Percentiles rank a stretch among this genome's conserved stretches.
Conservation (phyloP, 2,329 filamentous ascomycete species). For the Cercospora sesami region DNA sequence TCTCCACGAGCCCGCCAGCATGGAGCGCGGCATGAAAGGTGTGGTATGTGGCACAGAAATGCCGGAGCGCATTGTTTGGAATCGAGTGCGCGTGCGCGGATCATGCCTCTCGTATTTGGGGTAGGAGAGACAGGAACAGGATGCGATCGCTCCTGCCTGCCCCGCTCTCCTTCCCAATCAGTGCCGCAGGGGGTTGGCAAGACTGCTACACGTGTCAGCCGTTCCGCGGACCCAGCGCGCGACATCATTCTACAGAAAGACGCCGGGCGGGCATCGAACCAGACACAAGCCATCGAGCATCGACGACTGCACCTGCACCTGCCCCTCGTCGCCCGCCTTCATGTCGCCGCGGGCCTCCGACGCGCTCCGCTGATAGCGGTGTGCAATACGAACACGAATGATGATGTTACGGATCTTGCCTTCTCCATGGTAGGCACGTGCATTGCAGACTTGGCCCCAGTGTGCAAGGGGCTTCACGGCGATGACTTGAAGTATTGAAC, state of each 20-base stretch:
- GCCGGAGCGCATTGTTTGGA: not conserved
- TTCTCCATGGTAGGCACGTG: not conserved
- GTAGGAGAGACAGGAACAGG: constrained; percentile 3
- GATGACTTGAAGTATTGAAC: not conserved
- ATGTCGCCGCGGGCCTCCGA: not conserved
- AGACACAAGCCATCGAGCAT: not conserved
- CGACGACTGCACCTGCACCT: not conserved
- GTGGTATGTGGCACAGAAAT: not conserved
- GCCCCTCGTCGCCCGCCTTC: not conserved
- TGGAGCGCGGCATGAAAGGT: not conserved
- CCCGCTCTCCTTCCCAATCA: not conserved
- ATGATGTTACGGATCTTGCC: not conserved
- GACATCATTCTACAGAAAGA: not conserved
- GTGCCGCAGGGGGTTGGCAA: not conserved
- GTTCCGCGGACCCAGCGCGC: not conserved
- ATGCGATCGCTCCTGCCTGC: not conserved
- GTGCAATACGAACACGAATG: not conserved
- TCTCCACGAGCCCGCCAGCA: not conserved
- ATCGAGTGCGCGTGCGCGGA: not conserved
- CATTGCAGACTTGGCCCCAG: not conserved
- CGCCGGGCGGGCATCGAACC: not conserved
- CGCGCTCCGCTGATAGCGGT: not conserved
- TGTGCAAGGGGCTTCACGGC: not conserved
- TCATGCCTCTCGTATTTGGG: not conserved
- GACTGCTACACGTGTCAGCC: not conserved